Evolutionary conservation across 768 basidiomycete species (phyloP), one percentile per base, ranked within the genome.

Genomic region (Chlorophyllum brunneum): DNA sequence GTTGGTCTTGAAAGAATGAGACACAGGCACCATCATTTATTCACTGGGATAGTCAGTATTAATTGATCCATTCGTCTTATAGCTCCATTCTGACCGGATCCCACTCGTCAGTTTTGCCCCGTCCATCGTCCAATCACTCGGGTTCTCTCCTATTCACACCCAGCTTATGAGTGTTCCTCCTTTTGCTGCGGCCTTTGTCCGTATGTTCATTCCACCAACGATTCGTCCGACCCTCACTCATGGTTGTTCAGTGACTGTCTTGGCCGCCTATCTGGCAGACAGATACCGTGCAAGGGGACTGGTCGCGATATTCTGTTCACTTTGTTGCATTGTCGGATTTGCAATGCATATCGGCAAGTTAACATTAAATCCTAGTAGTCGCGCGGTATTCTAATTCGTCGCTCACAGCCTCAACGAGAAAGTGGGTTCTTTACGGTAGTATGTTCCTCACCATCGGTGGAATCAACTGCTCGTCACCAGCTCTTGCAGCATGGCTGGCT

Each of bases 41-140:
- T 58, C 57, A 7, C 44, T 59, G 24, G 54, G 55, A 57, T 63
- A 60, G 61, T 59, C 40, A 42, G 56, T 54, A n/a, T n/a, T n/a
- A n/a, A n/a, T n/a, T n/a, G n/a, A n/a, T n/a, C n/a, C n/a, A n/a
- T 34, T 22, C 22, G 11, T n/a, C 11, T 24, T 22, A 20, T 22
- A 20, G 5, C 4, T 24, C 24, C 24, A 24, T 20, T 13, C 41
- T 42, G 4, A 6, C 26, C 10, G 22, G 4, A 26, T 2, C 10
- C 7, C 13, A 15, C 5, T 16, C 44, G n/a, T 23, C 15, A 50
- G 48, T 20, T 44, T 44, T 34, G 30, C 10, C 5, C 82, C 82
- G 0, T 78, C 79, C 2, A 80, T 85, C 63, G 78, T 84, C 8
- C 63, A 71, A 2, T 68, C 65, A 10, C 69, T 79, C 15, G 77